Evolutionary conservation across 176 grass and related monocot genomes (phyloP).

Genomic region (Eragrostis nindensis): DNA sequence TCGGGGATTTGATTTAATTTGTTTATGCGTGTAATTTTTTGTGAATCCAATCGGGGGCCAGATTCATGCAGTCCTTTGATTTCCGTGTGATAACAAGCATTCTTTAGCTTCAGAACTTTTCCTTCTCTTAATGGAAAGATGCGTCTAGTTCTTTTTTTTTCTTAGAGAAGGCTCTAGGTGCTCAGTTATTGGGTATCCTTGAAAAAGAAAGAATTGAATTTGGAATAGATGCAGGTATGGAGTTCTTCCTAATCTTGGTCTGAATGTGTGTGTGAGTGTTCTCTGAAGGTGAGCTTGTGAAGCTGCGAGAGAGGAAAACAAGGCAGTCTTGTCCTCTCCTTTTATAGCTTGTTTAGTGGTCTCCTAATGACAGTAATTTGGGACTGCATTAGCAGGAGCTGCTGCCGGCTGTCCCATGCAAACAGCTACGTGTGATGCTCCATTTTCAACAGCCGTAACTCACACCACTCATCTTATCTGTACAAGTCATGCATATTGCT

Average conservation of each 20-base stretch:
- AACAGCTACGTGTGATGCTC: no score
- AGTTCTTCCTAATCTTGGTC: no score
- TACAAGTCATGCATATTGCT: neutral
- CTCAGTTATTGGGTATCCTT: neutral
- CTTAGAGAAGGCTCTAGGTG: neutral
- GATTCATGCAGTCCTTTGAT: neutral
- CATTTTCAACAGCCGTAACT: no score
- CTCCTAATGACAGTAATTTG: no score
- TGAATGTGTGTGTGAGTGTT: no score
- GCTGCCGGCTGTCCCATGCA: no score
- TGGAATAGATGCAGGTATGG: no score
- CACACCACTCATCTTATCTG: neutral
- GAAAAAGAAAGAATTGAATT: neutral
- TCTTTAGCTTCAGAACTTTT: conserved; percentile 1
- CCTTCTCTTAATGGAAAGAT: neutral
- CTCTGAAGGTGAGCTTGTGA: no score
- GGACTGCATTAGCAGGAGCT: no score
- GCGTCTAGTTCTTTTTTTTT: neutral
- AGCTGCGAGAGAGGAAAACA: no score
- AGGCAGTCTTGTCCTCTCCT: no score
- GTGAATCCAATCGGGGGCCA: neutral
- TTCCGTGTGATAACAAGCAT: neutral
- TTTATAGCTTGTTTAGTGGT: no score
- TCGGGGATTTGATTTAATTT: neutral
- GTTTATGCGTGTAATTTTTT: neutral